Percentiles rank a stretch among this genome's conserved stretches.
These are phyloP conservation scores for Amauroascus verrucosus DNA, from an alignment of 2,329 filamentous ascomycete genomes.

Conservation along the genomic window DNA sequence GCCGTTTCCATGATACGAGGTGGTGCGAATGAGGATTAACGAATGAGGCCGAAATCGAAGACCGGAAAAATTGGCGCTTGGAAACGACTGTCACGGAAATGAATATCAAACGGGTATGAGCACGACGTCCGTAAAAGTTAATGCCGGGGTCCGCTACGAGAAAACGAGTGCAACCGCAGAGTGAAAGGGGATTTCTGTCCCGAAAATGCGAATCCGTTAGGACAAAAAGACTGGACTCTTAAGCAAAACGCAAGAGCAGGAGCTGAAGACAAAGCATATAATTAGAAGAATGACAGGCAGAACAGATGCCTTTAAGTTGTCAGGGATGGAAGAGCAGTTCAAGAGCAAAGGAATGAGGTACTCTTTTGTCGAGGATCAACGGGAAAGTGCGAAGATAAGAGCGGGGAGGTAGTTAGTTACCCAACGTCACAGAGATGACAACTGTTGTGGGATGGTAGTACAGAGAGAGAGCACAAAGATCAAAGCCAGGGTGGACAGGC, in stretches of 20 bases:
- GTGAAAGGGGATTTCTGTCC: neutral
- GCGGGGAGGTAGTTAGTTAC: conserved; percentile 12
- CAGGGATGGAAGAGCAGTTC: neutral
- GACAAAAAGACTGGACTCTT: neutral
- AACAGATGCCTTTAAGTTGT: neutral
- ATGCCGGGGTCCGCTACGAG: neutral
- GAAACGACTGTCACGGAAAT: conserved; percentile 2
- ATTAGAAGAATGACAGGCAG: neutral
- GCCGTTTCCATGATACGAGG: conserved; percentile 11
- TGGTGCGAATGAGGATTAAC: neutral
- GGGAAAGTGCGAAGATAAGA: conserved; percentile 10
- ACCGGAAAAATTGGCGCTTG: neutral
- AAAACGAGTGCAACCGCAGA: neutral
- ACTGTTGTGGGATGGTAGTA: conserved; percentile 10
- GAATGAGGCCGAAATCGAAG: neutral
- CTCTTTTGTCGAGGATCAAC: neutral
- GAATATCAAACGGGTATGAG: neutral
- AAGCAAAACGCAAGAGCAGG: neutral
- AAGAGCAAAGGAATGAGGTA: neutral
- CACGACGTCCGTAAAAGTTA: neutral
- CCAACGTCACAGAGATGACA: conserved; percentile 10
- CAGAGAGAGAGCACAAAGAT: conserved; percentile 8
- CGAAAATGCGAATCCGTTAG: neutral
- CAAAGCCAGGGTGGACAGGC: conserved; percentile 1
- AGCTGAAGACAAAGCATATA: neutral